Evolutionary conservation across 345 rosid species (phyloP).

Genomic region (thale cress (Arabidopsis thaliana)): DNA sequence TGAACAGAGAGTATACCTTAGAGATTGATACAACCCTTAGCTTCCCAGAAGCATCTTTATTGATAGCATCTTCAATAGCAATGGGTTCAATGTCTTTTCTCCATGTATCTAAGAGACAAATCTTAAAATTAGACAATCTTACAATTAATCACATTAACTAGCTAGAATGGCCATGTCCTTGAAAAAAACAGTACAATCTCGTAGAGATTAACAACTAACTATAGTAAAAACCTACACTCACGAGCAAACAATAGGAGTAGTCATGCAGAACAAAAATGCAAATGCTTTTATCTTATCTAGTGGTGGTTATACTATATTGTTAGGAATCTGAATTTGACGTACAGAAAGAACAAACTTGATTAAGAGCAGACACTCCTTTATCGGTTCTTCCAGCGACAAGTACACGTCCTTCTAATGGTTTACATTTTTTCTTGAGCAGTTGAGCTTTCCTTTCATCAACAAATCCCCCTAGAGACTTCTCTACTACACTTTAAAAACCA

Average conservation of each 20-base stretch:
- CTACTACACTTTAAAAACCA: slow-evolving; percentile 63
- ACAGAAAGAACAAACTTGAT: slow-evolving; percentile 98
- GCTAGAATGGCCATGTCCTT: not conserved
- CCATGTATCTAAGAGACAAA: slow-evolving; percentile 76
- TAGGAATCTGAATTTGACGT: slow-evolving; percentile 45
- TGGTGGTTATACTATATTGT: slow-evolving; percentile 8
- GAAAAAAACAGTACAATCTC: not conserved
- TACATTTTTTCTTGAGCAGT: slow-evolving; percentile 65
- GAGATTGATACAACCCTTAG: slow-evolving; percentile 73
- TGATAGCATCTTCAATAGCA: slow-evolving; percentile 70
- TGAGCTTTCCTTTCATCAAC: slow-evolving; percentile 90
- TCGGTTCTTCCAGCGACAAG: slow-evolving; percentile 96
- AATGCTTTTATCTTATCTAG: not conserved
- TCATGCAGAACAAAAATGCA: slow-evolving; percentile 10
- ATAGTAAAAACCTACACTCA: slow-evolving; percentile 9
- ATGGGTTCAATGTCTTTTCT: slow-evolving; percentile 66
- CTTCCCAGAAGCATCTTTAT: slow-evolving; percentile 66
- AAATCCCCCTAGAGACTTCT: slow-evolving; percentile 80
- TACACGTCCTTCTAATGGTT: slow-evolving; percentile 86
- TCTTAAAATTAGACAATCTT: slow-evolving; percentile 5
- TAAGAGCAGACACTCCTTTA: slow-evolving; percentile 94
- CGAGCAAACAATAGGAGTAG: not conserved
- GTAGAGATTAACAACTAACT: not conserved
- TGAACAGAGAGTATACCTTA: slow-evolving; percentile 53
- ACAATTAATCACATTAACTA: not conserved